Base-by-base conservation (phyloP, 805 yeast genomes). In the Tetrapisispora arboricola region DNA sequence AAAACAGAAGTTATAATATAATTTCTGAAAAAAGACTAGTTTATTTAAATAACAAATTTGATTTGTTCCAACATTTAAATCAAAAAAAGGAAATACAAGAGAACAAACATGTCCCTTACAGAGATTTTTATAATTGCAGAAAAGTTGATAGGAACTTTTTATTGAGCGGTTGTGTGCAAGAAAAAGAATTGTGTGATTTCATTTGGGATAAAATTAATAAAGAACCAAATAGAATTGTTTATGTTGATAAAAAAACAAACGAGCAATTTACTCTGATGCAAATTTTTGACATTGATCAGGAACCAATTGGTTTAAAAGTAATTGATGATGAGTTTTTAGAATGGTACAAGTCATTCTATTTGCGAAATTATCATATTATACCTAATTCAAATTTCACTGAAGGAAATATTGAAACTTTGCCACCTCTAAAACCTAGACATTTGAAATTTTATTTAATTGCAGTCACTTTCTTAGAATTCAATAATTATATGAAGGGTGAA, bases 81-180 rank as follows among this genome's bases (percentile, higher is more conserved):
- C 59, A 61, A 26, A 56, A 60, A 32, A 48, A 57, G 17, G 70
- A 65, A 46, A 58, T 55, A 1, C 45, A 54, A n/a, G 53, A 61
- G 30, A 60, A 65, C 17, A 65, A 63, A 38, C 41, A 58, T 32
- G 65, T 65, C 18, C 70, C 71, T 12, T 66, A 66, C 38, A 48
- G 70, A 30, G 71, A 90, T 63, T 92, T 90, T 58, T 90, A 90
- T 66, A 90, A 90, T 55, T 95, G 87, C 33, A 77, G 97, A 66
- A 90, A 90, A 60, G 96, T 92, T 29, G 98, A 90, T 58, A 44
- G 49, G 21, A 53, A 56, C 36, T 42, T 51, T 13, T 36, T 51
- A 16, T 38, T 59, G 19, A 55, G 54, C 39, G 61, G 64, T 4
- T 54, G 59, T 27, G 40, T 58, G 12, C 47, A 55, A 9, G 58